Evolutionary conservation across 257 asterid species (phyloP), one percentile per base, ranked within the genome.

Genomic region (Penstemon newberryi): DNA sequence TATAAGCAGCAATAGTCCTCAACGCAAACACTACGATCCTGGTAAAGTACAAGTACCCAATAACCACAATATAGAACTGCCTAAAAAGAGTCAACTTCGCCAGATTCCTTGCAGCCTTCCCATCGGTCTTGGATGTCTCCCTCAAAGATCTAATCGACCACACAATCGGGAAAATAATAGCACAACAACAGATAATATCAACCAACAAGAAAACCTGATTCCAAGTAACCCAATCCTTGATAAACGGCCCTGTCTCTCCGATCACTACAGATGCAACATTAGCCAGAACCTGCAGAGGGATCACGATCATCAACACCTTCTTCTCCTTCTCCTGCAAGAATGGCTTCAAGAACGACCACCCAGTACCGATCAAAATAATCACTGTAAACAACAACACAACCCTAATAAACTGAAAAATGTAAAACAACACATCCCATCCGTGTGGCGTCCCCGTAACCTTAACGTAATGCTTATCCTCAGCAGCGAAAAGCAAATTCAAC

Each of bases 231-330:
- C 96, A 92, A 66, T 94, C 96, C 86, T 80, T 91, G 47, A 84
- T 94, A 62, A 94, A 94, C 0, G 99, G 99, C 36, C 99, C 99
- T 0, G 99, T 94, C 76, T 90, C 97, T n/a, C 95, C 97, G 54
- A 94, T 91, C 53, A 94, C 97, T 55, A 89, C 70, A 5, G 96
- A 94, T 7, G 99, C 99, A 4, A 89, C 68, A 70, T 94, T 94
- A 10, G 97, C 97, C 86, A 90, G 66, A 36, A 89, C 96, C 82
- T 94, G 97, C 68, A 90, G 77, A 4, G 99, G 99, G 79, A 94
- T 86, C 82, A 94, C 99, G 51, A 89, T 91, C 92, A 94, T 94
- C 96, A 94, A 83, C 74, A 91, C 96, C 79, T 89, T 91, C 88
- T 89, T 91, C 82, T 89, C 97, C 85, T 81, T 87, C 78, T 87